Evolutionary conservation across 306 rosid species (phyloP).

Genomic region (Prunus mume): DNA sequence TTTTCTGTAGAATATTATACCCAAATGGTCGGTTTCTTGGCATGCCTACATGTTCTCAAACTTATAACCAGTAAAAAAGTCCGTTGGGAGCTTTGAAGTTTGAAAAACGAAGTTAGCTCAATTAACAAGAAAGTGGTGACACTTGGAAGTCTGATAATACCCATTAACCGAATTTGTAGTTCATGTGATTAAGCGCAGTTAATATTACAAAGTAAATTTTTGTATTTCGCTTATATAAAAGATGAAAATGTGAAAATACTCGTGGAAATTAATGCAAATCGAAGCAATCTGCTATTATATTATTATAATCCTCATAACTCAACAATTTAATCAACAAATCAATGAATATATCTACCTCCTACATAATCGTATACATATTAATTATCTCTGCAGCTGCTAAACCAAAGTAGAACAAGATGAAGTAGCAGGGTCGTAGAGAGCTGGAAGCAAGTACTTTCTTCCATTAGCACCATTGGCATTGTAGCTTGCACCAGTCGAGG

Average conservation of each 20-base stretch:
- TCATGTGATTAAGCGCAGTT: accelerated
- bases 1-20: no score
- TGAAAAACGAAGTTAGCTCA: not conserved
- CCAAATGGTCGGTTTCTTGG: not conserved
- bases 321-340: not conserved
- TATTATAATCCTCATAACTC: not conserved
- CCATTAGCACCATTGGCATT: conserved; percentile 56
- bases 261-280: not conserved
- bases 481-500: conserved; percentile 59
- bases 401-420: conserved; percentile 56
- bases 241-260: not conserved
- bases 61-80: not conserved
- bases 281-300: not conserved
- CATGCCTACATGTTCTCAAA: not conserved
- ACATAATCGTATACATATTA: not conserved
- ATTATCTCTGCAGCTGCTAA: not conserved
- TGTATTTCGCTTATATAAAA: no score
- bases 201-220: accelerated
- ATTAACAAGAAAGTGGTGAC: not conserved
- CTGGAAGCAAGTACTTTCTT: conserved; percentile 58
- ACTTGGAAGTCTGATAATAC: not conserved
- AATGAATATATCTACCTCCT: not conserved
- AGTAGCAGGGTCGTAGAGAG: conserved; percentile 55
- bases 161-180: accelerated
- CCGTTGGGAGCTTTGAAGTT: not conserved